Conservation (phyloP, 1,284 basidiomycete genomes). For the Sanghuangporus baumii region DNA sequence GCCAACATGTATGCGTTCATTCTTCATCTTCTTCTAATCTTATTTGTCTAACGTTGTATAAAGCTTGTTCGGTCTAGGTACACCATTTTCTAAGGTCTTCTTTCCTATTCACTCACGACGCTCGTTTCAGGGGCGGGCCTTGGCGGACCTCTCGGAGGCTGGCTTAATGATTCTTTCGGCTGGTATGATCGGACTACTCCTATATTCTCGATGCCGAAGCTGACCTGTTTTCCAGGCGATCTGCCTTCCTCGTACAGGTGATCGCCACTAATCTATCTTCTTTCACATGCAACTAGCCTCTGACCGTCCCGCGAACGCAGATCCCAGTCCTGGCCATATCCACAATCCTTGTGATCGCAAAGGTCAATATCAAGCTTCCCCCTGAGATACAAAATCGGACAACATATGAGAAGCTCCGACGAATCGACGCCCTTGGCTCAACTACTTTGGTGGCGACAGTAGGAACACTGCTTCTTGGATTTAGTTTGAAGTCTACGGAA, state of each 20-base stretch:
- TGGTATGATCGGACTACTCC: slow-evolving; percentile 50
- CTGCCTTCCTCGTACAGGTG: slow-evolving; percentile 65
- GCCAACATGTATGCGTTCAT: slow-evolving; percentile 67
- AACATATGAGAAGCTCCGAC: slow-evolving; percentile 57
- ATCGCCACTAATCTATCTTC: slow-evolving; percentile 19
- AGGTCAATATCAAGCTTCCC: slow-evolving; percentile 68
- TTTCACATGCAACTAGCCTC: slow-evolving; percentile 18
- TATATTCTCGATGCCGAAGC: slow-evolving; percentile 8
- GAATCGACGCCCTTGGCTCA: slow-evolving; percentile 81
- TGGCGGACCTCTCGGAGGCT: slow-evolving; percentile 88
- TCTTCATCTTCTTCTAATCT: slow-evolving; percentile 6
- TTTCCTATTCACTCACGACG: neutral
- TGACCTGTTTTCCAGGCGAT: slow-evolving; percentile 41
- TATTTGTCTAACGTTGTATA: slow-evolving; percentile 13
- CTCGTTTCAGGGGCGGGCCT: slow-evolving; percentile 47
- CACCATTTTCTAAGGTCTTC: neutral
- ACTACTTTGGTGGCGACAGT: slow-evolving; percentile 72
- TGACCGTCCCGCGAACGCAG: slow-evolving; percentile 33
- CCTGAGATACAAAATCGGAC: slow-evolving; percentile 54
- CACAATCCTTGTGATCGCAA: slow-evolving; percentile 59
- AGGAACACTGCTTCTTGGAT: slow-evolving; percentile 67
- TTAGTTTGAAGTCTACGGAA: slow-evolving; percentile 78
- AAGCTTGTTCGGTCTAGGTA: slow-evolving; percentile 69
- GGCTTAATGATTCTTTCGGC: slow-evolving; percentile 77
- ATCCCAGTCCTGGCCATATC: slow-evolving; percentile 71